Conservation (phyloP, 148 eudicot genomes). For the Chenopodium quinoa region DNA sequence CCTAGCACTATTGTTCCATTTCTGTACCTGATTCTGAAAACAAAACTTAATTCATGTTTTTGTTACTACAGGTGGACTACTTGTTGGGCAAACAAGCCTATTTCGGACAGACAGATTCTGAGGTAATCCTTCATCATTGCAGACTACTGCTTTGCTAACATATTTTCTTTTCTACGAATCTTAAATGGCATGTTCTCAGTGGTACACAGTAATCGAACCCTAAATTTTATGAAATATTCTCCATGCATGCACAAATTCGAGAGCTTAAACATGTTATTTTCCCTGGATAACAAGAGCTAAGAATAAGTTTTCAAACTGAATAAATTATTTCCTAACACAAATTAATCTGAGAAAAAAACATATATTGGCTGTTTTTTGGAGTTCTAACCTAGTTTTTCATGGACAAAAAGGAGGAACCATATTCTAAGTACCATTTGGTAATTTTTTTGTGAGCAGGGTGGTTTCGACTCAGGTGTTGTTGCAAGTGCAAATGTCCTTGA, state of each 20-base stretch:
- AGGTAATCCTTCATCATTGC: constrained; percentile 42
- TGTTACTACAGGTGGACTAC: constrained; percentile 58
- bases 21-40: not conserved
- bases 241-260: too few relatives aligned
- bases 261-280: too few relatives aligned
- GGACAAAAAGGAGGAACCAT: not conserved
- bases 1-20: not conserved
- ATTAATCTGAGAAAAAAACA: too few relatives aligned
- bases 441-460: constrained; percentile 56
- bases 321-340: too few relatives aligned
- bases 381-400: too few relatives aligned
- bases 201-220: too few relatives aligned
- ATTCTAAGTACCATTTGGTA: not conserved
- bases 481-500: constrained; percentile 88
- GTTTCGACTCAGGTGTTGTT: constrained; percentile 70
- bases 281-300: too few relatives aligned
- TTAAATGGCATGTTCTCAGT: not conserved
- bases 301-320: too few relatives aligned
- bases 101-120: constrained; percentile 82
- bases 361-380: too few relatives aligned
- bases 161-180: not conserved
- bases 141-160: not conserved
- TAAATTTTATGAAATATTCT: too few relatives aligned
- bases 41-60: constrained; percentile 1
- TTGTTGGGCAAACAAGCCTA: constrained; percentile 86